Evolutionary conservation across 306 rosid species (phyloP).

Genomic region (Sicyos edulis): DNA sequence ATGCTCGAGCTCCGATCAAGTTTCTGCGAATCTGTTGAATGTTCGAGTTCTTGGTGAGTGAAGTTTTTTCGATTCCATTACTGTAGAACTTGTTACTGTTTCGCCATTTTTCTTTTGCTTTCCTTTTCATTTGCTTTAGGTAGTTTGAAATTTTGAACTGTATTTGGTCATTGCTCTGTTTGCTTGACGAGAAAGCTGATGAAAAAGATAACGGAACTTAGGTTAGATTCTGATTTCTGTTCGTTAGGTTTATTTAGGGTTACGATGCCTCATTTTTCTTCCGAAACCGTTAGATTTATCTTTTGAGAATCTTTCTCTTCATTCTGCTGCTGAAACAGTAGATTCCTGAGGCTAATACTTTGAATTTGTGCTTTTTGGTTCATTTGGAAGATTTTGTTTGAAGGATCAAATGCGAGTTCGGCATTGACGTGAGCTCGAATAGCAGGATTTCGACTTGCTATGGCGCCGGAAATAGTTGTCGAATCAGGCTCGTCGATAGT

Average conservation of each 20-base stretch:
- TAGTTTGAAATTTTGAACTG: conserved; percentile 3
- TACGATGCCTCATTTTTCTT: not conserved
- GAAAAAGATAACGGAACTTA: not conserved
- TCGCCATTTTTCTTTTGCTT: not conserved
- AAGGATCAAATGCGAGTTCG: conserved; percentile 3
- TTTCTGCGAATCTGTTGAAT: not conserved
- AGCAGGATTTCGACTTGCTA: not conserved
- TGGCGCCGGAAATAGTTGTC: conserved; percentile 4
- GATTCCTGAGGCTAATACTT: not conserved
- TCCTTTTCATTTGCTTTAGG: not conserved
- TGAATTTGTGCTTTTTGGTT: not conserved
- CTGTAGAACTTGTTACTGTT: conserved; percentile 16
- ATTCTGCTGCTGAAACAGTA: not conserved
- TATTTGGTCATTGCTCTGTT: conserved; percentile 3
- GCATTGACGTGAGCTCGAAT: not conserved
- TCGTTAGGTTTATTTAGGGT: not conserved
- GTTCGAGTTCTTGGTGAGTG: conserved; percentile 10
- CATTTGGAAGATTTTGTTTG: not conserved
- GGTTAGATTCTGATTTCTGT: not conserved
- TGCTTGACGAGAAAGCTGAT: conserved; percentile 17
- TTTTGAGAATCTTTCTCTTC: not conserved
- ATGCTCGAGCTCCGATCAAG: not conserved
- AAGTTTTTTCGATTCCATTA: not conserved
- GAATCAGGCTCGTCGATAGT: conserved; percentile 2
- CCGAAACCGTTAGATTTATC: not conserved